Percentiles rank a stretch among this genome's conserved stretches.
Conservation (phyloP, 2,329 filamentous ascomycete genomes). For the Colletotrichum karsti region DNA sequence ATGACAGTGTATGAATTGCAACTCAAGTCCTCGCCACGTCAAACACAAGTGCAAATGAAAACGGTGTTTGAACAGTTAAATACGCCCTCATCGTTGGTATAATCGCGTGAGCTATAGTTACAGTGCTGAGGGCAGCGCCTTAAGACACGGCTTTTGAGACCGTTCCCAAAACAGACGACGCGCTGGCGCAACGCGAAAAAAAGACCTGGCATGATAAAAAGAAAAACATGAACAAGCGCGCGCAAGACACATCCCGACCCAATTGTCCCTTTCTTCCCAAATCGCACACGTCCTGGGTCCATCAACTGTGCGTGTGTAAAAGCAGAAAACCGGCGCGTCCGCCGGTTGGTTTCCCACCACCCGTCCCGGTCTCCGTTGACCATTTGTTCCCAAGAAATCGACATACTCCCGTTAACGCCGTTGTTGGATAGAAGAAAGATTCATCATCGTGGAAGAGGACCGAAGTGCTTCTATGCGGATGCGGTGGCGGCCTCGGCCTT, state of each 20-base stretch:
- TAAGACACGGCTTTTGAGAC: not conserved
- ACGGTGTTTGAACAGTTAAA: conserved; percentile 17
- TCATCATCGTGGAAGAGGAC: conserved; percentile 11
- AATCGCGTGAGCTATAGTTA: conserved; percentile 29
- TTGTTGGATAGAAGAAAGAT: conserved; percentile 25
- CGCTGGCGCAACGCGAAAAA: not conserved
- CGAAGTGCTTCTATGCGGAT: conserved; percentile 11
- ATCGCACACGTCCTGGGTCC: not conserved
- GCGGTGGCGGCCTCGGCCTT: conserved; percentile 26
- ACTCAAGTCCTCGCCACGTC: no score
- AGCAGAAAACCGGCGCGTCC: conserved; percentile 4
- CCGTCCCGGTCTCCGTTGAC: conserved; percentile 12
- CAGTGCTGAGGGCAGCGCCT: conserved; percentile 9
- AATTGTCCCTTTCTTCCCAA: not conserved
- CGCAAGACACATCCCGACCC: conserved; percentile 9
- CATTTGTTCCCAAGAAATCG: conserved; percentile 19
- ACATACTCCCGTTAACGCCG: conserved; percentile 26
- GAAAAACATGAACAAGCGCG: not conserved
- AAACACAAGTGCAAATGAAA: no score
- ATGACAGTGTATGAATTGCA: no score
- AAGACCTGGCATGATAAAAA: not conserved
- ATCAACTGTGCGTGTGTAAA: not conserved
- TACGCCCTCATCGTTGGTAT: conserved; percentile 23
- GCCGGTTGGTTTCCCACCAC: conserved; percentile 18
- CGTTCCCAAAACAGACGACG: not conserved